phyloP scores from a whole-genome alignment of 148 eudicot species.

The Rhododendron griersonianum region DNA sequence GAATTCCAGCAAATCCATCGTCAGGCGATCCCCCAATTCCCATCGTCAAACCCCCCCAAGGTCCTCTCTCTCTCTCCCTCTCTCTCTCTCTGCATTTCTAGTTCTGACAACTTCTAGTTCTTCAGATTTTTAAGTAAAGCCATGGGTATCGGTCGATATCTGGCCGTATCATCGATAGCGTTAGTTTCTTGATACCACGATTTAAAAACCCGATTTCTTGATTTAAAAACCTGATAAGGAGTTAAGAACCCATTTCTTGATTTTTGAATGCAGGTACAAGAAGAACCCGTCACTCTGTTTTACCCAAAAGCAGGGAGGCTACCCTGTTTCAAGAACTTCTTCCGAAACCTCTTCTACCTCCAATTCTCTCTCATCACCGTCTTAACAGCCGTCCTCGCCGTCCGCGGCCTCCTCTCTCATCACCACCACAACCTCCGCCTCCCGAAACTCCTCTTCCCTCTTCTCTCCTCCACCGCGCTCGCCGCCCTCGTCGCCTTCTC shows the following conservation, averaged over 20 bases:
- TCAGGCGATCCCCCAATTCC: conserved; percentile 8
- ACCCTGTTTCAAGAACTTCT: neutral
- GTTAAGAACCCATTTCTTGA: neutral
- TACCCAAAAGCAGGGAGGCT: neutral
- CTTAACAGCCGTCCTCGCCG: neutral
- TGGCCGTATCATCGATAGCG: too few relatives aligned
- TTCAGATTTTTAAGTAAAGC: too few relatives aligned
- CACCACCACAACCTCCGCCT: neutral
- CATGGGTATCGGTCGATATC: too few relatives aligned
- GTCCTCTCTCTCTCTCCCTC: conserved; percentile 6
- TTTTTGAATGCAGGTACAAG: conserved; percentile 8
- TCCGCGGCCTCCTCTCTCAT: neutral
- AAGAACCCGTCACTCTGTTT: neutral
- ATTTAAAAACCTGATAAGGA: neutral
- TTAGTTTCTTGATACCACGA: neutral
- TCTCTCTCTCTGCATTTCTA: neutral
- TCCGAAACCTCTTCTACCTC: conserved; percentile 7
- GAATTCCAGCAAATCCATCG: conserved; percentile 14
- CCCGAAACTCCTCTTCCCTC: neutral
- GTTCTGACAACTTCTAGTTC: neutral
- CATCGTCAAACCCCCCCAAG: conserved; percentile 19
- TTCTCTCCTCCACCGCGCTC: neutral
- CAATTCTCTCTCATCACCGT: neutral
- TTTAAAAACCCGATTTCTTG: neutral
- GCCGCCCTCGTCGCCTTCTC: neutral